These are phyloP conservation scores for Nicotiana undulata DNA, from an alignment of 257 asterid genomes.

Conservation along the genomic window DNA sequence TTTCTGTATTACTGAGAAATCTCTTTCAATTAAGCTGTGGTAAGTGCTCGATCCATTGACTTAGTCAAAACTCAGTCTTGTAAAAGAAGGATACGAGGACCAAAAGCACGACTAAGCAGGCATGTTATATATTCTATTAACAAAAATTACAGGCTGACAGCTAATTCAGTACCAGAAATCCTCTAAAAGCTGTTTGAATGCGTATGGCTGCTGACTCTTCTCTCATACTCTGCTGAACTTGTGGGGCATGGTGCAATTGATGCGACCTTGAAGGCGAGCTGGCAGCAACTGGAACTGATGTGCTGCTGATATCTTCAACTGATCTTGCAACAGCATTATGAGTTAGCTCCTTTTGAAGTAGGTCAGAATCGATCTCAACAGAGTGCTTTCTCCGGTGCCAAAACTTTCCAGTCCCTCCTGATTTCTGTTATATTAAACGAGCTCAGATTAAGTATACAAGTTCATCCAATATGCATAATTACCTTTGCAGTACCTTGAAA, in stretches of 20 bases:
- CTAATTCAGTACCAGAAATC: slow-evolving; percentile 66
- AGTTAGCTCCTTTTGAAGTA: slow-evolving; percentile 45
- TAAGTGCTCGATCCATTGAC: neutral
- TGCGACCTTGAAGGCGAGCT: slow-evolving; percentile 57
- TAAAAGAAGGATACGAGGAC: neutral
- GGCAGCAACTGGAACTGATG: slow-evolving; percentile 44
- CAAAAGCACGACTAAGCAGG: neutral
- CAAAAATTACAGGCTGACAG: neutral
- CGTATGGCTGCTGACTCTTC: slow-evolving; percentile 88
- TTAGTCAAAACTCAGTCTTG: neutral
- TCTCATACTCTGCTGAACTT: slow-evolving; percentile 33
- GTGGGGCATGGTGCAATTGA: slow-evolving; percentile 43
- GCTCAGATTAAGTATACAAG: neutral
- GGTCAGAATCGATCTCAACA: slow-evolving; percentile 50
- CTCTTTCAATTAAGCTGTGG: neutral
- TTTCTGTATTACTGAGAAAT: neutral
- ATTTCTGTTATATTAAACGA: slow-evolving; percentile 38
- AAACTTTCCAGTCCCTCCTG: slow-evolving; percentile 55
- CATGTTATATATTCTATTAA: neutral
- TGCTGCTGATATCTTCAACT: slow-evolving; percentile 36
- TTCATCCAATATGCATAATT: neutral
- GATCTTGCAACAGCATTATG: slow-evolving; percentile 27
- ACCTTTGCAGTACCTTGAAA: neutral
- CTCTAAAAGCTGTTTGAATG: slow-evolving; percentile 91
- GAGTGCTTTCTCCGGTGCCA: slow-evolving; percentile 82